Conservation (phyloP, 2,329 filamentous ascomycete genomes). For the Colletotrichum tropicale region DNA sequence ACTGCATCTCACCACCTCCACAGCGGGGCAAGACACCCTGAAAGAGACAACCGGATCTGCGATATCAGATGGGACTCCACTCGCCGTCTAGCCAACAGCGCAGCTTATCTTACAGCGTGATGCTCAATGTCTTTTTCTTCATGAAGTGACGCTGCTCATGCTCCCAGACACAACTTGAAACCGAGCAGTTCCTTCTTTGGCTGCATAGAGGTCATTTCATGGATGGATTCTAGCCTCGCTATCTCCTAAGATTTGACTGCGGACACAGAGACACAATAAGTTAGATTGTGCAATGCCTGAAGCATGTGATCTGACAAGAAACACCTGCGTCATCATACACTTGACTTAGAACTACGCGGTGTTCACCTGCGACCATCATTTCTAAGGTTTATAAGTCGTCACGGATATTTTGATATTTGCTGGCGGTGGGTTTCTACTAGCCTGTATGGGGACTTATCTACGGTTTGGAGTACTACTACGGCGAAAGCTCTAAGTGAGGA, state of each 20-base stretch:
- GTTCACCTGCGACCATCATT: neutral
- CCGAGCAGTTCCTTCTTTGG: no score
- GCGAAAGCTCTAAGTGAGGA: no score
- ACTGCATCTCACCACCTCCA: neutral
- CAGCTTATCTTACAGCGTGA: neutral
- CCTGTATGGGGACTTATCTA: no score
- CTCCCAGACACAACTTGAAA: no score
- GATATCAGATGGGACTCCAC: neutral
- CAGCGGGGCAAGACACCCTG: neutral
- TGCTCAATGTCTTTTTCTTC: neutral
- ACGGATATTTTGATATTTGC: neutral
- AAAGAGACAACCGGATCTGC: neutral
- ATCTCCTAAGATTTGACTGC: neutral
- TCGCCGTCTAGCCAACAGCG: neutral
- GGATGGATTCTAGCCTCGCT: neutral
- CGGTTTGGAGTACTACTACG: no score
- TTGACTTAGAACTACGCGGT: neutral
- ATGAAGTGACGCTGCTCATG: neutral
- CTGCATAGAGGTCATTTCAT: neutral
- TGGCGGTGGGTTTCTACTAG: no score
- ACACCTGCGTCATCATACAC: neutral
- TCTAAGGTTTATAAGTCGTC: neutral
- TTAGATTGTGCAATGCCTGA: neutral
- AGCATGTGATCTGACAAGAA: neutral
- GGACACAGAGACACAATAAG: neutral